These are phyloP conservation scores for Fusarium floridanum DNA, from an alignment of 2,329 filamentous ascomycete genomes.

Conservation along the genomic window DNA sequence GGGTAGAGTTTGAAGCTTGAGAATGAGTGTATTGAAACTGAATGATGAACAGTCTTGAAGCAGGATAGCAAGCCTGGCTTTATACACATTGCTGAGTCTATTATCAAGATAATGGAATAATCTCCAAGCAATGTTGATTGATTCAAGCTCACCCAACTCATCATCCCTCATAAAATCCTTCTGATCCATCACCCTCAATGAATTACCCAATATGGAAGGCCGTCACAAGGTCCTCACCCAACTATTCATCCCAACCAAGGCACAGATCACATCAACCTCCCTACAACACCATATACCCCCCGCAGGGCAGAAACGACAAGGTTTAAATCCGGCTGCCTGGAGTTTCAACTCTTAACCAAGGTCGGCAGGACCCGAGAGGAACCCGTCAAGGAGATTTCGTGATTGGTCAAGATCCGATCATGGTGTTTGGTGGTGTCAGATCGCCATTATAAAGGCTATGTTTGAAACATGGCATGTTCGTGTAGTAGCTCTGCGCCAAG, in stretches of 20 bases:
- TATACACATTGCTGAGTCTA: not conserved
- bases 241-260: not conserved
- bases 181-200: not conserved
- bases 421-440: slow-evolving; percentile 1
- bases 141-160: not conserved
- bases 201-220: not conserved
- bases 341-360: not conserved
- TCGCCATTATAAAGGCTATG: not conserved
- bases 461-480: not conserved
- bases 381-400: not conserved
- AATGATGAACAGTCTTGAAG: not conserved
- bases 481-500: not conserved
- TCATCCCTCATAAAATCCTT: not conserved
- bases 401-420: not conserved
- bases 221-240: not conserved
- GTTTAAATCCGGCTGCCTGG: slow-evolving; percentile 4
- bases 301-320: not conserved
- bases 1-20: not conserved
- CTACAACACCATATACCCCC: not conserved
- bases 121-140: not conserved
- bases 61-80: accelerated
- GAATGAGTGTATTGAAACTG: not conserved
- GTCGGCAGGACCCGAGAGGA: not conserved
- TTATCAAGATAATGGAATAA: not conserved
- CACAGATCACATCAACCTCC: not conserved